A percentile compares a stretch with the other conserved stretches of the same genome.
phyloP scores from a whole-genome alignment of 805 yeast species.

The Ogataea pini region DNA sequence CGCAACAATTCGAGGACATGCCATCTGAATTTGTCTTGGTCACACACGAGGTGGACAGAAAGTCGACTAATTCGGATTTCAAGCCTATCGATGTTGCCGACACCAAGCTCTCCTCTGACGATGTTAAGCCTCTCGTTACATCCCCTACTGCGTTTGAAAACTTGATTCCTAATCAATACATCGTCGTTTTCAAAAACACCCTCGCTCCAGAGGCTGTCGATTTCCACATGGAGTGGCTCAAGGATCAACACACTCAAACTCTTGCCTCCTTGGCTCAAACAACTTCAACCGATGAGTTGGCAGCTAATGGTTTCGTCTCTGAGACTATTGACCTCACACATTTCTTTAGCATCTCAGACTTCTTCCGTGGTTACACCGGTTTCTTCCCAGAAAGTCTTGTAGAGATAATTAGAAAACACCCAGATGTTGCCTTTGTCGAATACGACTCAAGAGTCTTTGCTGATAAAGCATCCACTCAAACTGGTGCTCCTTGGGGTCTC shows the following conservation, averaged over 20 bases:
- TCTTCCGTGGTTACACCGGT: constrained; percentile 81
- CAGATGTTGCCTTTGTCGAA: constrained; percentile 63
- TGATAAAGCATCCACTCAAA: constrained; percentile 63
- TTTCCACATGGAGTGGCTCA: constrained; percentile 70
- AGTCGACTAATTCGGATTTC: background rate
- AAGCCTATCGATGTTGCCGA: too few relatives aligned
- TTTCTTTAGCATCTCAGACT: constrained; percentile 57
- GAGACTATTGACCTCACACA: constrained; percentile 57
- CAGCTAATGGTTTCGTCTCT: constrained; percentile 11
- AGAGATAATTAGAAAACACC: constrained; percentile 61
- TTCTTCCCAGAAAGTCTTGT: constrained; percentile 74
- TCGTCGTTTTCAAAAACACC: constrained; percentile 77
- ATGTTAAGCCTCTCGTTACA: constrained; percentile 49
- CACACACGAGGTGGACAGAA: constrained; percentile 2
- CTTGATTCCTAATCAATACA: constrained; percentile 73
- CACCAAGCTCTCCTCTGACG: background rate
- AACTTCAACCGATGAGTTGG: constrained; percentile 24
- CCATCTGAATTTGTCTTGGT: constrained; percentile 23
- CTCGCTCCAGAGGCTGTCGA: constrained; percentile 52
- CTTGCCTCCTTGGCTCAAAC: constrained; percentile 30
- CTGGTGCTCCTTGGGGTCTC: constrained; percentile 93
- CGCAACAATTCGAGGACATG: constrained; percentile 33
- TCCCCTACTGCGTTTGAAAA: constrained; percentile 45
- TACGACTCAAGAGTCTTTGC: constrained; percentile 71
- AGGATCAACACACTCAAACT: constrained; percentile 48